phyloP scores from a whole-genome alignment of 2,329 filamentous ascomycete species.

The Orbilia oligospora region DNA sequence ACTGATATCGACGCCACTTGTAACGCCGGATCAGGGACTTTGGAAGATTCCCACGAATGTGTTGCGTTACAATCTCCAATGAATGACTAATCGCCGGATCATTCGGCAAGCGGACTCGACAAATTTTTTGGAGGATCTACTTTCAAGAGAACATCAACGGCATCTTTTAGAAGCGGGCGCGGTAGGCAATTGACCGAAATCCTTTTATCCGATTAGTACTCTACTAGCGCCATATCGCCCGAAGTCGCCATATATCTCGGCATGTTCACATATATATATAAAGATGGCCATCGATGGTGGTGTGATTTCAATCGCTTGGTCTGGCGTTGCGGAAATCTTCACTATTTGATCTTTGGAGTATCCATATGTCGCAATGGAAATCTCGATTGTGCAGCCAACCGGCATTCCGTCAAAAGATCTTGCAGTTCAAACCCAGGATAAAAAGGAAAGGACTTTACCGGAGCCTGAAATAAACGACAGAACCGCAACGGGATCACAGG shows the following conservation, averaged over 20 bases:
- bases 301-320: no score
- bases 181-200: constrained; percentile 49
- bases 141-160: background rate
- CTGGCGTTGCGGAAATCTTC: no score
- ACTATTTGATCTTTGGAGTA: no score
- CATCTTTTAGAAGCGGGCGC: background rate
- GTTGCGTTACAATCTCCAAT: background rate
- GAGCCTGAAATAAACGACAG: no score
- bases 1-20: no score
- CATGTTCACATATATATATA: background rate
- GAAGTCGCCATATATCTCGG: background rate
- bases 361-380: background rate
- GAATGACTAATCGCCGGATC: constrained; percentile 15
- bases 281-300: no score
- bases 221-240: background rate
- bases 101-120: constrained; percentile 7
- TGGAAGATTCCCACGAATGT: no score
- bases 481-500: background rate
- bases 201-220: constrained; percentile 23
- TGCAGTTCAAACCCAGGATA: background rate
- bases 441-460: no score
- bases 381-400: background rate
- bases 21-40: no score
- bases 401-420: background rate
- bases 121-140: constrained; percentile 2